These are phyloP conservation scores for Colletotrichum sp. DNA, from an alignment of 2,329 filamentous ascomycete genomes.

Conservation along the genomic window DNA sequence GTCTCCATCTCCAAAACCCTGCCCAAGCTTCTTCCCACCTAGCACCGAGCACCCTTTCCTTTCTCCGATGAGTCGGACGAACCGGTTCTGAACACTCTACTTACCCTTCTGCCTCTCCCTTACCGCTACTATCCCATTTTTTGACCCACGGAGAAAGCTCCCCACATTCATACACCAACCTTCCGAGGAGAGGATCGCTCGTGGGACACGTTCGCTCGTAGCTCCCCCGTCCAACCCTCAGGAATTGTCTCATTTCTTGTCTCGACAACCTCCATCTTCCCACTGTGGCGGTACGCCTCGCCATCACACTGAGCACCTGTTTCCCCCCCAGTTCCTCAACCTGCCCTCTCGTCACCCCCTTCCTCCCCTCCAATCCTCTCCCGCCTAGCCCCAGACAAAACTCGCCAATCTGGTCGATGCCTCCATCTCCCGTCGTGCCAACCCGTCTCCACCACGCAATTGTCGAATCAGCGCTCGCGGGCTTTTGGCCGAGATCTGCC, in stretches of 20 bases:
- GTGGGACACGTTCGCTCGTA: slow-evolving; percentile 68
- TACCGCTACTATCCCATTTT: slow-evolving; percentile 38
- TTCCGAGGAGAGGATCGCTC: slow-evolving; percentile 45
- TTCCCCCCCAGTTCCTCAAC: not conserved
- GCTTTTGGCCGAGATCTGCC: not conserved
- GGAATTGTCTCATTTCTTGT: slow-evolving; percentile 54
- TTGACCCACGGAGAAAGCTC: slow-evolving; percentile 32
- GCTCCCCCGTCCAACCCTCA: slow-evolving; percentile 54
- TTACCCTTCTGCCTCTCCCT: slow-evolving; percentile 40
- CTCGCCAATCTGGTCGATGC: not conserved
- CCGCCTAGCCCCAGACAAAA: not conserved
- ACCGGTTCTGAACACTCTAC: slow-evolving; percentile 27
- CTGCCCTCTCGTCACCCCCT: slow-evolving; percentile 26
- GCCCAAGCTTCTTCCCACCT: not conserved
- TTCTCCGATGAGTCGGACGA: not conserved
- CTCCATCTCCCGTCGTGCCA: slow-evolving; percentile 29
- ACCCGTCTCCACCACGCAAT: slow-evolving; percentile 20
- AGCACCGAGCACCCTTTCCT: slow-evolving; percentile 19
- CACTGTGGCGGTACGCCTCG: slow-evolving; percentile 58
- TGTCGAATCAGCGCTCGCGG: slow-evolving; percentile 21
- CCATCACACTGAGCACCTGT: not conserved
- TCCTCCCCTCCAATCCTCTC: slow-evolving; percentile 24
- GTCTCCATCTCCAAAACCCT: not conserved
- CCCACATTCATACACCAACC: slow-evolving; percentile 37
- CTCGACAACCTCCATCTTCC: slow-evolving; percentile 35